A percentile compares a stretch with the other conserved stretches of the same genome.
Conservation (phyloP, 2,329 filamentous ascomycete species). For the Aspergillus quadricinctus region DNA sequence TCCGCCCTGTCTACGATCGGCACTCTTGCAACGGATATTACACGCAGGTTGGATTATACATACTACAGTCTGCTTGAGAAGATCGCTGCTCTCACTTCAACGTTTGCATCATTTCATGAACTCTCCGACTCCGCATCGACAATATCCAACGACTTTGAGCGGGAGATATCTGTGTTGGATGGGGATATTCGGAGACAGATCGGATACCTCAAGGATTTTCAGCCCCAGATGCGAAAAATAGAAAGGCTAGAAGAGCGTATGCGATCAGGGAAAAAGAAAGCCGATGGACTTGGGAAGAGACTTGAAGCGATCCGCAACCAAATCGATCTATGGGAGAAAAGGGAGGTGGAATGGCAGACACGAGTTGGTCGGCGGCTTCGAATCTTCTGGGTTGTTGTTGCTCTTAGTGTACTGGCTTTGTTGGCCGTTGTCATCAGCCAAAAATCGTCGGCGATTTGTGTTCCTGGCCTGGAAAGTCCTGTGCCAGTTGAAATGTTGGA, state of each 20-base stretch:
- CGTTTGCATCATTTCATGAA: constrained; percentile 39
- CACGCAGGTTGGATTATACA: constrained; percentile 44
- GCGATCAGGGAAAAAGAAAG: constrained; percentile 30
- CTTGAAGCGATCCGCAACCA: constrained; percentile 36
- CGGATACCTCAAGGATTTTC: constrained; percentile 34
- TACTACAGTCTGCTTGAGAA: constrained; percentile 47
- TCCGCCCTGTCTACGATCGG: constrained; percentile 34
- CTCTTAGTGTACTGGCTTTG: constrained; percentile 23
- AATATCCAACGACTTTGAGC: constrained; percentile 37
- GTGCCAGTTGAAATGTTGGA: constrained; percentile 6
- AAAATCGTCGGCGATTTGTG: constrained; percentile 16
- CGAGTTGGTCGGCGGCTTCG: constrained; percentile 35
- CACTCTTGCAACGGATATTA: constrained; percentile 39
- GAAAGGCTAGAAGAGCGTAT: constrained; percentile 38
- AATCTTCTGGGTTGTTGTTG: constrained; percentile 34
- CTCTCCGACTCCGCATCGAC: constrained; percentile 34
- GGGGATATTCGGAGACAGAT: constrained; percentile 36
- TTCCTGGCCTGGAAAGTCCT: constrained; percentile 1
- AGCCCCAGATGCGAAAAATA: constrained; percentile 34
- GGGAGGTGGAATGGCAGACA: constrained; percentile 41
- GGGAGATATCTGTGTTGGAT: constrained; percentile 32
- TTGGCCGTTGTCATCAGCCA: constrained; percentile 27
- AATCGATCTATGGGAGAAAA: constrained; percentile 41
- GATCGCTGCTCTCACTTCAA: constrained; percentile 36
- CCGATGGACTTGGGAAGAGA: constrained; percentile 33